A percentile compares a stretch with the other conserved stretches of the same genome.
Evolutionary conservation across 805 yeast species (phyloP).

Genomic region (Wickerhamiella australiensis): DNA sequence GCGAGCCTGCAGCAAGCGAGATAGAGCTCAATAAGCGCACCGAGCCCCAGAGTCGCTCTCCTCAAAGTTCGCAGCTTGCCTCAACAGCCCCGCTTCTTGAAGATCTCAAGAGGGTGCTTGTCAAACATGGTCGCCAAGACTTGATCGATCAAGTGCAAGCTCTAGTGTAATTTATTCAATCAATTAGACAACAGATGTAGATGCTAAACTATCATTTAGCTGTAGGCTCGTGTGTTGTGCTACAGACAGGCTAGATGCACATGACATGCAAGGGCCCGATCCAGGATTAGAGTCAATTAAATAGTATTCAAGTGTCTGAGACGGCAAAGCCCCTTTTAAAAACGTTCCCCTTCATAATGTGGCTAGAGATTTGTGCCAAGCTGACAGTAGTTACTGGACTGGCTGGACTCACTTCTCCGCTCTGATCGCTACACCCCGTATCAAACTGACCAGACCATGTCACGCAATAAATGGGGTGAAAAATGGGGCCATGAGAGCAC

Average conservation of each 20-base stretch:
- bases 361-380: too few species aligned
- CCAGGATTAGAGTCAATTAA: too few species aligned
- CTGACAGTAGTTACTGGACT: too few species aligned
- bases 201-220: neutral
- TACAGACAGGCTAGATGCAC: too few species aligned
- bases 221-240: too few species aligned
- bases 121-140: conserved; percentile 2
- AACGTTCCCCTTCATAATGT: too few species aligned
- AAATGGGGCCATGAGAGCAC: neutral
- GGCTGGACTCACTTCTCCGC: neutral
- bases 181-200: neutral
- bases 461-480: neutral
- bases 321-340: too few species aligned
- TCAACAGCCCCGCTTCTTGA: neutral
- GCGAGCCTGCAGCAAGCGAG: neutral
- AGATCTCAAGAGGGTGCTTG: neutral
- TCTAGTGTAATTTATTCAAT: neutral
- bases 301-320: too few species aligned
- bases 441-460: neutral
- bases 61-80: neutral
- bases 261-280: too few species aligned
- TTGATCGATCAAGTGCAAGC: neutral
- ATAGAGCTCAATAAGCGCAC: too few species aligned
- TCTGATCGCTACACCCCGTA: neutral
- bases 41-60: neutral